Evolutionary conservation across 805 yeast species (phyloP), one percentile per base, ranked within the genome.

Genomic region (Danielia reshetovae): DNA sequence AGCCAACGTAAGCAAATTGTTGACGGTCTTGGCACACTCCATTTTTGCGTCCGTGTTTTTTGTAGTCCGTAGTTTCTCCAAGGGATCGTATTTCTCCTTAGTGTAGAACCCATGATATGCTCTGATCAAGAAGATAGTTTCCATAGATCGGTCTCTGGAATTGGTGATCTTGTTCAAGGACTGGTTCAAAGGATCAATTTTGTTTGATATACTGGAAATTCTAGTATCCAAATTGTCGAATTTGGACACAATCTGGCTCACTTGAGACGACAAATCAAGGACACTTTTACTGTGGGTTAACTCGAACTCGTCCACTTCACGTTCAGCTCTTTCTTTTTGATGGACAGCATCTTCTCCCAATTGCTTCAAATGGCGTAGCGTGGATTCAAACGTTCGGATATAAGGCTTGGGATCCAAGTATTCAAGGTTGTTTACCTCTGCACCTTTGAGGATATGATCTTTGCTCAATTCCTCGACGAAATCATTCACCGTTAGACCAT

Each of bases 391-490:
- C 0, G 96, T 86, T 46, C 96, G 75, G 30, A 90, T 90, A 54
- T 85, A 93, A 2, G 97, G 97, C 51, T 86, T 87, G 1, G 97
- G 96, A 52, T 93, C 96, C 35, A 87, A 59, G 51, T 71, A 72
- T 32, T 74, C 77, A 21, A 73, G 54, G 27, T 72, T 65, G 38
- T 74, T 70, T 18, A 70, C 75, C 41, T 71, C 75, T 6, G 72
- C 70, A 9, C 69, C 73, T 39, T 70, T 68, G 18, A 66, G 47
- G 11, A 74, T 66, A 44, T 82, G 85, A 50, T 80, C 83, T 51
- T 78, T 77, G 42, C 89, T 76, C 45, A 89, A 64, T 50, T 77
- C 82, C 53, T 88, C 93, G 18, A 88, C 77, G 56, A 88, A 86
- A 36, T 85, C 90, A 40, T 81, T 74, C 2, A 85, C 85, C 0